Evolutionary conservation across 257 asterid species (phyloP).

Genomic region (Verbena officinalis): DNA sequence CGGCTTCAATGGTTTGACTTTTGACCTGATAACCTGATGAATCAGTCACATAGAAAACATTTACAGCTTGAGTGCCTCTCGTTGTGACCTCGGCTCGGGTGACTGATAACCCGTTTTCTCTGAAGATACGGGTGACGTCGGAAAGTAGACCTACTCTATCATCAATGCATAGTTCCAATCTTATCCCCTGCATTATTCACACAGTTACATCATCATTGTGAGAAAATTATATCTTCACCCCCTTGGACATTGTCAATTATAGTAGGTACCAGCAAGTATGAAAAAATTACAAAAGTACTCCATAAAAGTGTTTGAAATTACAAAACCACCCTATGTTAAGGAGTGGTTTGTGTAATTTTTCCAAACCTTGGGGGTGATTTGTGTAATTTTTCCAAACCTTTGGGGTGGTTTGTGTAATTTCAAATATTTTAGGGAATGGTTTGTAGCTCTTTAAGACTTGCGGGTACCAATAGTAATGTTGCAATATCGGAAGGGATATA

Average conservation of each 20-base stretch:
- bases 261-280: not conserved
- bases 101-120: conserved; percentile 67
- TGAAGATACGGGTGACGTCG: conserved; percentile 62
- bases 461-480: too few species aligned
- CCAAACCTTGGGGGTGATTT: too few species aligned
- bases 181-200: conserved; percentile 49
- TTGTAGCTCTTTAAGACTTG: too few species aligned
- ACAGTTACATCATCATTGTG: not conserved
- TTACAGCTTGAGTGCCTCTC: conserved; percentile 56
- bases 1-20: conserved; percentile 53
- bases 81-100: conserved; percentile 69
- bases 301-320: not conserved
- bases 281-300: not conserved
- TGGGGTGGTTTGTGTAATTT: too few species aligned
- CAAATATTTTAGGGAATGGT: too few species aligned
- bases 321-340: too few species aligned
- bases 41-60: conserved; percentile 60
- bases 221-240: not conserved
- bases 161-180: conserved; percentile 56
- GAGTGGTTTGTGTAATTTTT: too few species aligned
- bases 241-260: too few species aligned
- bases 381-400: too few species aligned
- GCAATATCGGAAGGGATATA: too few species aligned
- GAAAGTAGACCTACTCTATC: conserved; percentile 68
- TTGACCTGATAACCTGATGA: conserved; percentile 55